Conservation (phyloP, 2,329 filamentous ascomycete species). For the Hypomyces rosellus region DNA sequence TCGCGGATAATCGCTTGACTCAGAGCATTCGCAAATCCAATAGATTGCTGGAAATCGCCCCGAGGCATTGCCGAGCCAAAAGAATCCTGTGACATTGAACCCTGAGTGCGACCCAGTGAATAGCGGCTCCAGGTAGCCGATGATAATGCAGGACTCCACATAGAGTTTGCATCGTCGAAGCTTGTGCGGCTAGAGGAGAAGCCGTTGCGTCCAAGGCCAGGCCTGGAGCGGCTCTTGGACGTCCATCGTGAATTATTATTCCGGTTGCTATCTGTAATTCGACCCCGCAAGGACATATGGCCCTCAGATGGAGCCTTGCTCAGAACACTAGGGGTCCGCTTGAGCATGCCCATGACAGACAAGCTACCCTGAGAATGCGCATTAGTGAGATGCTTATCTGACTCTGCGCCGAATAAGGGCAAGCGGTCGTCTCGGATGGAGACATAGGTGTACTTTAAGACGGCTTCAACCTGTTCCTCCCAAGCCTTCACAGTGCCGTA, state of each 20-base stretch:
- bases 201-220: slow-evolving; percentile 65
- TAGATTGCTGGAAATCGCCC: slow-evolving; percentile 87
- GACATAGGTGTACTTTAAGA: slow-evolving; percentile 84
- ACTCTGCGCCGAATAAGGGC: slow-evolving; percentile 70
- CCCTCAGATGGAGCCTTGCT: slow-evolving; percentile 90
- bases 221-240: slow-evolving; percentile 78
- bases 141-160: slow-evolving; percentile 79
- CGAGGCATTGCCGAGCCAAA: slow-evolving; percentile 70
- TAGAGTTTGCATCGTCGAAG: slow-evolving; percentile 80
- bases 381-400: slow-evolving; percentile 32
- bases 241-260: slow-evolving; percentile 63
- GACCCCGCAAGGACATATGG: slow-evolving; percentile 62
- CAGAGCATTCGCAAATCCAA: slow-evolving; percentile 93
- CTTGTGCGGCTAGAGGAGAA: slow-evolving; percentile 90
- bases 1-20: slow-evolving; percentile 96
- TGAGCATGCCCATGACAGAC: slow-evolving; percentile 69
- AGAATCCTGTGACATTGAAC: slow-evolving; percentile 88
- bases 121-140: slow-evolving; percentile 97
- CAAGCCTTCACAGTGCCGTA: slow-evolving; percentile 70
- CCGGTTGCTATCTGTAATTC: slow-evolving; percentile 54
- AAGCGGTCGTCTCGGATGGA: slow-evolving; percentile 85
- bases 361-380: slow-evolving; percentile 54
- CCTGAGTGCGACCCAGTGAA: slow-evolving; percentile 83
- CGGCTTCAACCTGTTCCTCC: slow-evolving; percentile 84
- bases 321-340: slow-evolving; percentile 81